A percentile compares a stretch with the other conserved stretches of the same genome.
These are phyloP conservation scores for Leccinum ochraceum DNA, from an alignment of 768 basidiomycete species.

Conservation along the genomic window DNA sequence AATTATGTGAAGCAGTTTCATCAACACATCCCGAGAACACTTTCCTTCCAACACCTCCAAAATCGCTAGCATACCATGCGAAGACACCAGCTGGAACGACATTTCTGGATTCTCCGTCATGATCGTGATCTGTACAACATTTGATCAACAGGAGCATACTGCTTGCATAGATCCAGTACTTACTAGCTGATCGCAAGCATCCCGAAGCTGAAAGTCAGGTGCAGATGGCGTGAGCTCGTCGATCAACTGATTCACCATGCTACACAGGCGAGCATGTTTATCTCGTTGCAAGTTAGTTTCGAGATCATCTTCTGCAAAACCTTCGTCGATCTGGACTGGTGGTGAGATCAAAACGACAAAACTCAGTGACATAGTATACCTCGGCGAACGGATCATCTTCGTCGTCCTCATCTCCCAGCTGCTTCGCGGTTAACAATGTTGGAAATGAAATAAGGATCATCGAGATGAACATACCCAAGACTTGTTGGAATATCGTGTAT, in stretches of 20 bases:
- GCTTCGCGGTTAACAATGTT: conserved; percentile 4
- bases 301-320: conserved; percentile 87
- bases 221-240: conserved; percentile 83
- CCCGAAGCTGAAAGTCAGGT: conserved; percentile 78
- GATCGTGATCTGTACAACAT: conserved; percentile 61
- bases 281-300: conserved; percentile 92
- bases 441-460: conserved; percentile 10
- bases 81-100: conserved; percentile 83
- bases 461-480: conserved; percentile 65
- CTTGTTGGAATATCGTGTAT: conserved; percentile 82
- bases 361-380: conserved; percentile 39
- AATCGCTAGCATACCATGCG: conserved; percentile 94
- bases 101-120: conserved; percentile 82
- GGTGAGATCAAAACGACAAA: conserved; percentile 8
- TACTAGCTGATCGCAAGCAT: conserved; percentile 88
- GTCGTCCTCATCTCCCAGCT: conserved; percentile 82
- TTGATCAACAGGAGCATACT: neutral
- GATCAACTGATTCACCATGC: conserved; percentile 78
- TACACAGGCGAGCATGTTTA: conserved; percentile 86
- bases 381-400: conserved; percentile 98
- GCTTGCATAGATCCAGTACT: conserved; percentile 23
- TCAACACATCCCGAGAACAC: conserved; percentile 80
- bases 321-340: conserved; percentile 77
- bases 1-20: conserved; percentile 84
- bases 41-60: conserved; percentile 90